phyloP scores from a whole-genome alignment of 116 monocot genomes.

The Posidonia oceanica region DNA sequence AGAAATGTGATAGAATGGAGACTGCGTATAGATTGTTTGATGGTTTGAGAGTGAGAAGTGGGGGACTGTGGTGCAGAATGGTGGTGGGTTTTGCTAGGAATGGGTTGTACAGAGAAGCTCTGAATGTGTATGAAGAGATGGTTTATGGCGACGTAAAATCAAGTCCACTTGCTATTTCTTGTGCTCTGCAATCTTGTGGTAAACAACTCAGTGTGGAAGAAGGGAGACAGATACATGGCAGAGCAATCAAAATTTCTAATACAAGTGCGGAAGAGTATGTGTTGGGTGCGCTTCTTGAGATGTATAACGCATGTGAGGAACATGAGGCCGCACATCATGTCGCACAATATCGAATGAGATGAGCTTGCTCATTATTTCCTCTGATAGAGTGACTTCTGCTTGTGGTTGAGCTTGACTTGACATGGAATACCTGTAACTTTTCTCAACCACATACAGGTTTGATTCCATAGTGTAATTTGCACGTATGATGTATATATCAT shows the following conservation, averaged over 20 bases:
- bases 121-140: constrained; percentile 24
- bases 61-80: constrained; percentile 38
- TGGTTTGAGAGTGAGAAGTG: constrained; percentile 9
- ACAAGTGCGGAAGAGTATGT: background rate
- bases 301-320: constrained; percentile 11
- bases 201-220: constrained; percentile 14
- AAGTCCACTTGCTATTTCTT: constrained; percentile 17
- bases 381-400: background rate
- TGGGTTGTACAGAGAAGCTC: constrained; percentile 27
- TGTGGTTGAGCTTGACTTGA: background rate
- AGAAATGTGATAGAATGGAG: constrained; percentile 30
- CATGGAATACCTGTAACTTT: background rate
- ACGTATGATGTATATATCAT: too few relatives aligned
- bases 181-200: constrained; percentile 39
- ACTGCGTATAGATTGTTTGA: constrained; percentile 30
- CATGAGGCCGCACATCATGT: background rate
- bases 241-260: background rate
- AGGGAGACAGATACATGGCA: constrained; percentile 18
- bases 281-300: background rate
- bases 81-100: constrained; percentile 33
- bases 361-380: background rate
- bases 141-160: constrained; percentile 15
- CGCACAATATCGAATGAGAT: background rate
- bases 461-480: too few relatives aligned
- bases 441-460: too few relatives aligned